Evolutionary conservation across 1,139 yeast species (phyloP), one percentile per base, ranked within the genome.

Genomic region (Yamadazyma aaseri): DNA sequence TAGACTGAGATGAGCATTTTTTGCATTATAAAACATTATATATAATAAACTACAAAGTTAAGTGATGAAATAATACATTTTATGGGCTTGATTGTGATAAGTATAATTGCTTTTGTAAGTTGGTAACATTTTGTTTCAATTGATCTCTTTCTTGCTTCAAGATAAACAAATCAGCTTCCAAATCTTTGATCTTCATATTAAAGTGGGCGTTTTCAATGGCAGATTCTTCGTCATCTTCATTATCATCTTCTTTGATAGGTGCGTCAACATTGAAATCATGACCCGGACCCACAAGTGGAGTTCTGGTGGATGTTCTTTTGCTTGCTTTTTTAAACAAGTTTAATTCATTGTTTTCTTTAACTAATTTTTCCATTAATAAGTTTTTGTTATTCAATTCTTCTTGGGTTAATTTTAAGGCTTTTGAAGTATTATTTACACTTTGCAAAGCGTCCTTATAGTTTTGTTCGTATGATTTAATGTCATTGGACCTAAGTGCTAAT

Each of bases 121-220:
- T 49, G 20, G 78, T 58, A n/a, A 80, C 75, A 40, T 71, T 79
- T 21, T 80, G 81, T 50, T 84, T 82, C 55, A 86, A 65, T 49
- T 81, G 85, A 52, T 87, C 94, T 46, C 95, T 75, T 59, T 87
- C 96, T 58, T 86, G 92, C 48, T 80, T 81, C 49, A 83, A 71
- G 42, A 87, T 83, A 48, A 75, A 84, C 49, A 87, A 66, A 54
- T 86, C 95, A 2, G 96, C 95, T 49, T 86, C 86, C 50, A 87
- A 65, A 50, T 87, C 96, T 50, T 85, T 80, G 29, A 87, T 72
- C 57, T 82, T 86, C 66, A 86, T 70, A 46, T 81, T 84, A 51
- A 74, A 82, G 47, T 84, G 90, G 26, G 86, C 86, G 45, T 72
- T 76, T 31, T 68, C 65, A 38, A 78, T 68, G 34, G 67, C 75